Evolutionary conservation across 352 stramenopile genomes (phyloP), one percentile per base, ranked within the genome.

Genomic region (Pythium volutum): DNA sequence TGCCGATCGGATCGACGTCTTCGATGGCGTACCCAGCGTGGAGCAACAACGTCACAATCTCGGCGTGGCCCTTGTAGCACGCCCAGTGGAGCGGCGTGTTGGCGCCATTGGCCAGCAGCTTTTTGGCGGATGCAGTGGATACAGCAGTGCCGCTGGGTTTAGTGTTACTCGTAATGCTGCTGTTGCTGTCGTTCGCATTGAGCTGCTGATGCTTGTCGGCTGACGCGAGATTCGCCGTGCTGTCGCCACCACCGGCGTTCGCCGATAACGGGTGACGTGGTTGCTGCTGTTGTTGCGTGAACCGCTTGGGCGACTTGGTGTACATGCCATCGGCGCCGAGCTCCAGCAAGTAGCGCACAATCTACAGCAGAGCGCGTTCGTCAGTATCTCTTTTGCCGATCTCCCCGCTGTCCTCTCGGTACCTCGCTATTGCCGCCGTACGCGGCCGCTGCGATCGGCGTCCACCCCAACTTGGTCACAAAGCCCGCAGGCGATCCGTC

Each of bases 71-170:
- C 49, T 86, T 87, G 69, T 95, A 95, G 69, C 81, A 87, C n/a
- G 84, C 81, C 87, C 87, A 95, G 56, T 95, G 87, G 38, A 95
- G 65, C 12, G 87, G 87, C 12, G 83, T 94, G 54, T 90, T 91
- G 49, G 67, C 64, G 2, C 74, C 72, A 14, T 67, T 59, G 16
- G 38, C 49, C n/a, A 71, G 29, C 26, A 65, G 27, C 39, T 66
- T 65, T 59, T 71, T 47, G 48, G 57, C 20, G 16, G 38, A 41
- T 2, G 3, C 31, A 20, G 34, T 16, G 0, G 48, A 29, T 20
- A 46, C 33, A 1, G 34, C 43, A 27, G 39, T 15, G 15, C 4
- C 8, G 11, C 34, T 26, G 3, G 4, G 5, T 18, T 53, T 41
- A 16, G 3, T 15, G 25, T n/a, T 57, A 22, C 43, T 31, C 2